Evolutionary conservation across 106 monocot genomes (phyloP), one percentile per base, ranked within the genome.

Genomic region (Apostasia shenzhenica): DNA sequence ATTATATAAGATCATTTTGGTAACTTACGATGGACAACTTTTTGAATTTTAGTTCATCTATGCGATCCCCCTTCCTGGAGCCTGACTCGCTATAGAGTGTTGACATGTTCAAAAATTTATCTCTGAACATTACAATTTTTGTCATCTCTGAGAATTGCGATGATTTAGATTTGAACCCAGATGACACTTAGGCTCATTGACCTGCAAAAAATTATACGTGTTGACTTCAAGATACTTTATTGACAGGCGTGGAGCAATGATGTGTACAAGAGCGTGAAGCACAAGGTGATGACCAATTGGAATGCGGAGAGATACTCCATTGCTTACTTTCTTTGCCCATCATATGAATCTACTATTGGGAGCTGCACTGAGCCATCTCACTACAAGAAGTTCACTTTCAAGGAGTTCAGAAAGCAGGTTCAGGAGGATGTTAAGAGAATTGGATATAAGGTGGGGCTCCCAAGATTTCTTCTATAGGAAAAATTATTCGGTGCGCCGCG

Each of bases 301-400:
- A 82, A 72, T 61, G 56, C 69, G 56, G 80, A 89, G 64, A 82
- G 89, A 67, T 82, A 82, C 53, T 89, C 89, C 54, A 70, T 82
- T 52, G 89, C 79, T 14, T 89, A 85, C 55, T 89, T 89, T 59
- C 55, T 89, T 37, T 89, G 85, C 69, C 89, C 89, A 49, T 82
- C 85, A 39, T 78, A 82, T 68, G 74, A 89, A 11, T 82, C 82
- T n/a, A 68, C 41, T 2, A 78, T 85, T 48, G 85, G 89, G 55
- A 85, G 77, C 57, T 89, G 82, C 77, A 79, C 41, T 38, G 69
- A 76, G 49, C 47, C 56, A 10, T 77, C 81, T 9, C 65, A 67
- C 14, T 88, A 95, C 66, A 79, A 59, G 66, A 67, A 47, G 6
- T 95, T 95, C 80, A 91, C 88, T 57, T 95, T 95, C 65, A 86